These are phyloP conservation scores for Oxytropis ochrocephala DNA, from an alignment of 306 rosid species.

Conservation along the genomic window DNA sequence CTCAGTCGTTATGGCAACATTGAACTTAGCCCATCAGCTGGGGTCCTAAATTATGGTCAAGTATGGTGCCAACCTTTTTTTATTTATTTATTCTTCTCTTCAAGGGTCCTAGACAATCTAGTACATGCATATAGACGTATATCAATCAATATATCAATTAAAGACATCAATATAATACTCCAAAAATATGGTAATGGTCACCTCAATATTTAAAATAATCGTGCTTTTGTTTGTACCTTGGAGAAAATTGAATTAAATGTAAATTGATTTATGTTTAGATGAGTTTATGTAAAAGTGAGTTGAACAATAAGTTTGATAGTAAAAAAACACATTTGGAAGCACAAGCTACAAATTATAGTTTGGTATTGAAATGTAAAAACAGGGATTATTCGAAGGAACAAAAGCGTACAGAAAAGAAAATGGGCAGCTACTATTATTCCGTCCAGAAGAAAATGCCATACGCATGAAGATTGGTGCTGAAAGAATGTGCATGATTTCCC, in stretches of 20 bases:
- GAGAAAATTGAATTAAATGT: no score
- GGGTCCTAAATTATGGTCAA: constrained; percentile 84
- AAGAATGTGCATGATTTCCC: constrained; percentile 86
- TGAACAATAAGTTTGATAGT: no score
- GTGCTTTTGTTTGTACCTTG: no score
- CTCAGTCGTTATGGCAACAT: constrained; percentile 57
- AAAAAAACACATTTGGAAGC: no score
- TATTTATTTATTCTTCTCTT: neutral
- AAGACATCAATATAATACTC: no score
- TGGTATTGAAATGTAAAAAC: neutral
- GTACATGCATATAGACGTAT: neutral
- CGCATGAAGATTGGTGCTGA: constrained; percentile 75
- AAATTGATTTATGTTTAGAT: no score
- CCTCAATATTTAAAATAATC: no score
- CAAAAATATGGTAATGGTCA: no score
- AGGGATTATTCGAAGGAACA: constrained; percentile 88
- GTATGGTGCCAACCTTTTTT: constrained; percentile 19
- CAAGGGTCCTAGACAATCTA: neutral
- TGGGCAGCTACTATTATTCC: constrained; percentile 67
- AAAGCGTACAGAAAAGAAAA: constrained; percentile 75
- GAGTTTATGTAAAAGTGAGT: no score
- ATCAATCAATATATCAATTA: no score
- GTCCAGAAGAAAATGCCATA: constrained; percentile 65
- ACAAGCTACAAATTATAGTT: no score
- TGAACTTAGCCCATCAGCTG: constrained; percentile 78